phyloP scores from a whole-genome alignment of 345 rosid species.

The Nasturtium officinale region DNA sequence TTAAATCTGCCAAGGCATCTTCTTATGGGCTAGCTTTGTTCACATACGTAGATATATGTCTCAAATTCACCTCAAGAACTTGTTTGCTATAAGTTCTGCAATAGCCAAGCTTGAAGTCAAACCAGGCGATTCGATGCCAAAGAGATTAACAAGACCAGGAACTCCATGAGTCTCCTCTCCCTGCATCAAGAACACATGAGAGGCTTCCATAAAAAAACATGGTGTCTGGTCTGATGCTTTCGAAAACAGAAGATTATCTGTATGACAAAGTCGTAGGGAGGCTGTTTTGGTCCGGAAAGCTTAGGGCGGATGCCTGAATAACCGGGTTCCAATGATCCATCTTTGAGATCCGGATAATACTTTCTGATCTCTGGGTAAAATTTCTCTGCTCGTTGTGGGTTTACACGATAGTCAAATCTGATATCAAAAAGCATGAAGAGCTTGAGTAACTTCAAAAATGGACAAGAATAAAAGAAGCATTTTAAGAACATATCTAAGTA shows the following conservation, averaged over 20 bases:
- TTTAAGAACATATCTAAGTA: slow-evolving; percentile 22
- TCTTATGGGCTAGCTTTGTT: neutral
- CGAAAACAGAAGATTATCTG: slow-evolving; percentile 52
- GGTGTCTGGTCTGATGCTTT: neutral
- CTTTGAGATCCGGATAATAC: slow-evolving; percentile 76
- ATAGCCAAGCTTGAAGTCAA: slow-evolving; percentile 91
- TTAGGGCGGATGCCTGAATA: slow-evolving; percentile 91
- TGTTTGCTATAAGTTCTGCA: slow-evolving; percentile 72
- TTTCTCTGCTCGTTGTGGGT: slow-evolving; percentile 50
- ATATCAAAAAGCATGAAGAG: slow-evolving; percentile 23
- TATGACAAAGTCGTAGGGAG: slow-evolving; percentile 71
- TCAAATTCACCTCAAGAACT: slow-evolving; percentile 44
- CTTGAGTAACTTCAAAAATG: slow-evolving; percentile 18
- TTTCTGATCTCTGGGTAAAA: slow-evolving; percentile 79
- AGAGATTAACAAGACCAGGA: slow-evolving; percentile 84
- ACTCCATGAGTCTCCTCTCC: slow-evolving; percentile 82
- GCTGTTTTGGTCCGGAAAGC: slow-evolving; percentile 72
- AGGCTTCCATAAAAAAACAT: neutral
- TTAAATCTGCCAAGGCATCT: neutral
- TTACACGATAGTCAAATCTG: slow-evolving; percentile 78
- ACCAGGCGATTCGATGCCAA: slow-evolving; percentile 96
- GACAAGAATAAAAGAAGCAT: neutral
- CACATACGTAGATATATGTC: neutral
- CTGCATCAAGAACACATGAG: slow-evolving; percentile 46
- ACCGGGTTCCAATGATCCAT: slow-evolving; percentile 73